A percentile compares a stretch with the other conserved stretches of the same genome.
These are phyloP conservation scores for Aspergillus cejpii DNA, from an alignment of 2,329 filamentous ascomycete species.

Conservation along the genomic window DNA sequence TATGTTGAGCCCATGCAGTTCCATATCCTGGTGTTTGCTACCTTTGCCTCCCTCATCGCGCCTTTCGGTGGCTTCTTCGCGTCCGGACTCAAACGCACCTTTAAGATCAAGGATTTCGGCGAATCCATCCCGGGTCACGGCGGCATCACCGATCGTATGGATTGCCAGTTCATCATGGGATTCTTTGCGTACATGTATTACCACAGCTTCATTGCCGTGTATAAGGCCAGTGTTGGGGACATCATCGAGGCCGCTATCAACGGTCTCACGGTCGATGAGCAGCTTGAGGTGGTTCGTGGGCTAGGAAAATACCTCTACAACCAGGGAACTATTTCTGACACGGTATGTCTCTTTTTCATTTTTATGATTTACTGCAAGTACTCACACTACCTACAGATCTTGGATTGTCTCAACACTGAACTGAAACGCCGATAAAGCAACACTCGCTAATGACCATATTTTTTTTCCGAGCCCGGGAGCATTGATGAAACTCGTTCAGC, in stretches of 20 bases:
- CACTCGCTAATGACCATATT: constrained; percentile 10
- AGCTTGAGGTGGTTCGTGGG: constrained; percentile 67
- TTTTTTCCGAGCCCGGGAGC: constrained; percentile 7
- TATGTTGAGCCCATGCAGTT: constrained; percentile 83
- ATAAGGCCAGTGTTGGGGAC: constrained; percentile 76
- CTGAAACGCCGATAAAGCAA: constrained; percentile 27
- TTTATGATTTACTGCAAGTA: constrained; percentile 16
- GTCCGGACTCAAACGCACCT: constrained; percentile 92
- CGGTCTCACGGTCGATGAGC: constrained; percentile 78
- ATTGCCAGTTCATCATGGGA: constrained; percentile 99
- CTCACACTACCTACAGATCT: constrained; percentile 20
- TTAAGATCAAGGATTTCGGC: constrained; percentile 99
- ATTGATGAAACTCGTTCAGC: constrained; percentile 6
- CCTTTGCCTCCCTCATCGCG: constrained; percentile 92
- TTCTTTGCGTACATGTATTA: constrained; percentile 99
- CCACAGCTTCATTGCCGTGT: constrained; percentile 87
- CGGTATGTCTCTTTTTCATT: constrained; percentile 36
- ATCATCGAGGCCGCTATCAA: constrained; percentile 90
- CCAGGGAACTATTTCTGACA: constrained; percentile 52
- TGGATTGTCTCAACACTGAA: constrained; percentile 35
- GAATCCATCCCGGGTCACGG: constrained; percentile 96
- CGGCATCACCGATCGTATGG: constrained; percentile 98
- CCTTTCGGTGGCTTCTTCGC: constrained; percentile 98
- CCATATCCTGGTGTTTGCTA: constrained; percentile 81
- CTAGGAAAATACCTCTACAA: constrained; percentile 59